Base-by-base conservation (phyloP, 768 basidiomycete genomes). In the Leccinellum luteum region DNA sequence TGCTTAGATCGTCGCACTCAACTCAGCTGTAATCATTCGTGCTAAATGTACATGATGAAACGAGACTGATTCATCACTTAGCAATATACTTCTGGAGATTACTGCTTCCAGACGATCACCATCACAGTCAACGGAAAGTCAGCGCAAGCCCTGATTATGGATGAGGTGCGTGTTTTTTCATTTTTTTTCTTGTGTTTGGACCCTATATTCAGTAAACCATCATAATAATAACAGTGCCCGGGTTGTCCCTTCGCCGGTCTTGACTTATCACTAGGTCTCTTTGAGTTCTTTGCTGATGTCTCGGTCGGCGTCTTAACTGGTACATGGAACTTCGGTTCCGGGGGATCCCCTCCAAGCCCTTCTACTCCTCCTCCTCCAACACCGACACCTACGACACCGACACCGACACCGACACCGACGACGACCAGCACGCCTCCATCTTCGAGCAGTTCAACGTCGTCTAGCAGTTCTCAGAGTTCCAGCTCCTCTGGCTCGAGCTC, bases 221-320 rank as follows among this genome's bases (percentile, higher is more conserved):
- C 25, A 25, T 25, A 2, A 25, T 25, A 28, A 54, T 12, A 25
- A 54, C 57, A 88, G 82, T 90, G 89, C 64, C 85, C 85, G 10
- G 81, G 81, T 31, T 92, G 90, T 69, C 83, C 83, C 3, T 75
- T 66, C 35, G 78, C 73, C 28, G 89, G 85, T 38, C 82, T 92
- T 28, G 91, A 93, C 72, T 72, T 92, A 48, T 85, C 85, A 12
- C 63, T 75, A 32, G 84, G 85, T 45, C 80, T 92, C 48, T 92
- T 93, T 75, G 35, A 73, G 47, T 81, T 69, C 75, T 90, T 92
- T 71, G 79, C 76, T 13, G 52, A 68, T 27, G 54, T 77, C 41
- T 70, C 68, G 45, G 67, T 51, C 3, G 90, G 90, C 50, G 80
- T 87, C 32, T 69, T 92, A 57, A 72, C 73, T 53, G 87, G 85